A percentile compares a stretch with the other conserved stretches of the same genome.
Conservation (phyloP, 257 asterid species). For the Forsythia suspensa region DNA sequence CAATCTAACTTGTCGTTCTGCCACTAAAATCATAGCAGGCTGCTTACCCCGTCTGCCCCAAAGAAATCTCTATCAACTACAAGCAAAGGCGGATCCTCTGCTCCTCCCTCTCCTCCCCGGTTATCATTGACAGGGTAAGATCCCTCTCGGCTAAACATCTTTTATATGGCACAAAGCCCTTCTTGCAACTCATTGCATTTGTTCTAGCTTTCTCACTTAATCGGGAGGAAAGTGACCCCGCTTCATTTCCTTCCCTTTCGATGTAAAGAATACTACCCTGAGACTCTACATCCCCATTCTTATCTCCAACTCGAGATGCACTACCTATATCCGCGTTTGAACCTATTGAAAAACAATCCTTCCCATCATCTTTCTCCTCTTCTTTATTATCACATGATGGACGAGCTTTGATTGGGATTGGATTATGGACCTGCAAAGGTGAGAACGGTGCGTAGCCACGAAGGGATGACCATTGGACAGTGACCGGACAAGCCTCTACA, state of each 20-base stretch:
- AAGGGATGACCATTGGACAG: conserved; percentile 46
- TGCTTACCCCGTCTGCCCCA: not conserved
- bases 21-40: too few species aligned
- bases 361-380: conserved; percentile 27
- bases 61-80: conserved; percentile 22
- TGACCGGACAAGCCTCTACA: conserved; percentile 3
- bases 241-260: conserved; percentile 20
- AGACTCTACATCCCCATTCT: conserved; percentile 24
- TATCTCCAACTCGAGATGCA: conserved; percentile 24
- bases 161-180: conserved; percentile 85
- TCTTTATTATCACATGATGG: conserved; percentile 21
- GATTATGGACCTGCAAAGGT: conserved; percentile 45
- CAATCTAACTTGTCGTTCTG: too few species aligned
- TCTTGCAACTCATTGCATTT: conserved; percentile 32
- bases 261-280: conserved; percentile 27
- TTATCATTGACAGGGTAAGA: conserved; percentile 25
- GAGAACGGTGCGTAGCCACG: conserved; percentile 25
- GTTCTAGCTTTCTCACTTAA: conserved; percentile 35
- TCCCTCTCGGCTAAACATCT: conserved; percentile 59
- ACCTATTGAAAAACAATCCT: conserved; percentile 52
- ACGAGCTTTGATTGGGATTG: conserved; percentile 53
- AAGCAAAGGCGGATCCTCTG: conserved; percentile 61
- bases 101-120: conserved; percentile 55
- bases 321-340: conserved; percentile 43
- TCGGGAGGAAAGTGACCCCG: conserved; percentile 27